Evolutionary conservation across 805 yeast genomes (phyloP), one percentile per base, ranked within the genome.

Genomic region (Yamadazyma sp.): DNA sequence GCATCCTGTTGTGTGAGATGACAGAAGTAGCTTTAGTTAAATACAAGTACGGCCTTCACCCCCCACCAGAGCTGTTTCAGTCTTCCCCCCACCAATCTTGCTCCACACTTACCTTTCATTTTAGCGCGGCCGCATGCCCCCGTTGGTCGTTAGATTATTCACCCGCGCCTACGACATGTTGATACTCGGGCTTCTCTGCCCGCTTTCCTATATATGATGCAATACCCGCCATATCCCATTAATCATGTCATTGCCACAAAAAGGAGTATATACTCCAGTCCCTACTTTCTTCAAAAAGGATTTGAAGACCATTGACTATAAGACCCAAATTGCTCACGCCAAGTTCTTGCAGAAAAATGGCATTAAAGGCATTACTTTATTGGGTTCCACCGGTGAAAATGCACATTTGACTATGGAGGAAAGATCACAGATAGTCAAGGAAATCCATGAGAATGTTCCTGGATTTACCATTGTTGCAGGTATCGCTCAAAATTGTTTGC

Each of bases 311-410:
- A 57, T 74, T 24, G 80, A 75, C 49, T 49, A 52, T 31, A 74
- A 64, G 3, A 53, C 78, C 18, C 75, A 70, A 48, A 55, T 69
- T 30, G 53, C 59, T 32, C 78, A 73, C 47, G 70, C 77, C 23
- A 59, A 63, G 31, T 63, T 49, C 51, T 57, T 76, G 31, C 53
- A 65, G 28, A 49, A 60, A 15, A 60, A 57, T 41, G 80, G 80
- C 7, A 68, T 75, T 39, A 46, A 53, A 30, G 82, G 82, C 16
- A 54, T 70, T 3, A 75, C 73, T 10, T 48, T 74, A 6, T 60
- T 73, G 50, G 81, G 81, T 5, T 72, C 78, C 23, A 76, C 79
- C 11, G 82, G 81, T 25, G 81, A 76, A 50, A 70, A 71, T 42
- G 72, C 73, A 25, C 78, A 74, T 46, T 54, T 75, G 46, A 65